Conservation (phyloP, 805 yeast species). For the Lipomyces yamanashiensis region DNA sequence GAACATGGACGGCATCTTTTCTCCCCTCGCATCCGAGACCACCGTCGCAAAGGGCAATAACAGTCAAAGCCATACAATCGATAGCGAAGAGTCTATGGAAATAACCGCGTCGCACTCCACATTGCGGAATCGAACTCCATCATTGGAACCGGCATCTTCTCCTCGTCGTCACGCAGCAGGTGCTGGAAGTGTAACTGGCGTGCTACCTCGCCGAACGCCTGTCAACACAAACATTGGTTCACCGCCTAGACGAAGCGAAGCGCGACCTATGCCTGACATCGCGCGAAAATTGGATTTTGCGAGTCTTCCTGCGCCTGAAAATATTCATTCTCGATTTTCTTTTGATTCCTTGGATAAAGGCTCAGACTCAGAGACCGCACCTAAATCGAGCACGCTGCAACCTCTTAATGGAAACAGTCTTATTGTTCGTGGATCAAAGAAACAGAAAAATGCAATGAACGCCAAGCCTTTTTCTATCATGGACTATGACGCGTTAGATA, state of each 20-base stretch:
- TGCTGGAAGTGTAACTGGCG: conserved; percentile 7
- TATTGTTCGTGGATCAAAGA: conserved; percentile 8
- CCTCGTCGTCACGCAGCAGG: conserved; percentile 3
- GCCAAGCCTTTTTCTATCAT: conserved; percentile 13
- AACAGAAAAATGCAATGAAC: background rate
- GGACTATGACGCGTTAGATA: conserved; percentile 28
- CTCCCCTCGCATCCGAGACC: conserved; percentile 20
- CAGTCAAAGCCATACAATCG: conserved; percentile 23
- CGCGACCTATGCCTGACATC: conserved; percentile 2
- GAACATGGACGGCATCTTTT: conserved; percentile 38
- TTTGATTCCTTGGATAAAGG: conserved; percentile 1
- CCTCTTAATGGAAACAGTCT: background rate
- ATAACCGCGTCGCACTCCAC: conserved; percentile 16
- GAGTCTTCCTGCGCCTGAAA: background rate
- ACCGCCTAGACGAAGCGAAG: conserved; percentile 31
- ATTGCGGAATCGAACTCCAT: background rate
- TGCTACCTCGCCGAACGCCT: conserved; percentile 32
- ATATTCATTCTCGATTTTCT: background rate
- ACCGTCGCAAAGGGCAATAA: background rate
- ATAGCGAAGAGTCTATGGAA: conserved; percentile 30
- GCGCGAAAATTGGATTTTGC: conserved; percentile 29
- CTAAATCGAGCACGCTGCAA: background rate
- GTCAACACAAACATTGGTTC: conserved; percentile 36
- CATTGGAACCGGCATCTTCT: background rate
- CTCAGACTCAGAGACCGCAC: background rate